Evolutionary conservation across 148 eudicot genomes (phyloP), one percentile per base, ranked within the genome.

Genomic region (Silene latifolia): DNA sequence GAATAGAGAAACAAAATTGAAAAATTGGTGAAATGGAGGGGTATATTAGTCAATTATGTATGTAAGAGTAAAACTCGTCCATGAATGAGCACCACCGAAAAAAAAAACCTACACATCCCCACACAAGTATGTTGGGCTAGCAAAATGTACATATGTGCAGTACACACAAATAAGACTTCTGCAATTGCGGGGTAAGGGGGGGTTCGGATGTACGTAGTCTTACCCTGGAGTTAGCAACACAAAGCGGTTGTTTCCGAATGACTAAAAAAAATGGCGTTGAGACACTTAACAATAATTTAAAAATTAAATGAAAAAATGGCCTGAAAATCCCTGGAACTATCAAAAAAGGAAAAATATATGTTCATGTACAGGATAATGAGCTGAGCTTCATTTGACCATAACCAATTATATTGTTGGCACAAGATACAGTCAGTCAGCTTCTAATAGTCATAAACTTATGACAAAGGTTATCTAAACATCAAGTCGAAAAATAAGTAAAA

Each of bases 351-450:
- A 14, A 64, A 10, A 15, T 64, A 32, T 20, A 2, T 59, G 63
- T 59, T 35, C 48, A 14, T 18, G 18, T 14, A 9, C 12, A 35
- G 3, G 20, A 5, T 39, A 66, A 62, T 63, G 44, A 63, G 25
- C n/a, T 27, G 27, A 29, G 7, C 13, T 6, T 17, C n/a, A 64
- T 27, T 39, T 63, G 51, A 66, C 48, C 12, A n/a, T 2, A 18
- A 35, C 7, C 13, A 63, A 63, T 27, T 25, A 63, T 17, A 63
- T 63, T 39, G 48, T 19, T 39, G 69, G 9, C 69, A 17, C 19
- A 63, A 63, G 29, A 35, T 63, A 63, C 42, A 63, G 67, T 29
- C n/a, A 29, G 67, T 27, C 67, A 27, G 42, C 67, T 63, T 67
- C 32, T 8, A 39, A n/a, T 29, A 32, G 51, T 42, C 14, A 44